Base-by-base conservation (phyloP, 2,329 filamentous ascomycete genomes). In the Exophiala bonariae region DNA sequence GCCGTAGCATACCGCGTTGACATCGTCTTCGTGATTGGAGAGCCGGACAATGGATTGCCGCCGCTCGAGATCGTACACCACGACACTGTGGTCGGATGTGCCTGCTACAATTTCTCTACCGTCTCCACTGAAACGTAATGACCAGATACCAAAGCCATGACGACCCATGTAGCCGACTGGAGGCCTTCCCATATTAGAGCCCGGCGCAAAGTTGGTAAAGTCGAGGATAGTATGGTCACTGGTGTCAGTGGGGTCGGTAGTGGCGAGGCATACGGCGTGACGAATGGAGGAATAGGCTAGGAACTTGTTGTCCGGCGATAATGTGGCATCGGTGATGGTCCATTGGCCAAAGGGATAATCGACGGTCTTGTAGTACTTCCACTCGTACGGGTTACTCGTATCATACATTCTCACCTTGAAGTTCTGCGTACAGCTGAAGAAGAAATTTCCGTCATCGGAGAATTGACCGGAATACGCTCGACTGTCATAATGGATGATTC, bases 371-470 rank as follows among this genome's bases (percentile, higher is more conserved):
- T 96, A 96, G 66, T 96, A 91, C 64, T 86, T 86, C 93, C 93
- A 99, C 56, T 90, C 81, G 67, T 93, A 95, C 0, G 92, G 90
- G 59, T 96, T 96, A 2, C 88, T 91, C 0, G 93, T 97, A 66
- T 97, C 92, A 68, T 97, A 99, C 88, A 99, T 91, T 43, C 91
- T 86, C 8, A 99, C 90, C 58, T 83, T 86, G 71, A 96, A 96
- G 67, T 97, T 91, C 67, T 96, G 89, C 8, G 86, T 87, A 61
- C 87, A 93, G 4, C 86, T 85, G 64, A 92, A 97, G 73, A 96
- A 97, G 73, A 97, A 97, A 67, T 96, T 95, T 19, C 93, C 93
- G 60, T 99, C 93, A 56, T 95, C 88, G 0, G 89, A 96, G 65
- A 97, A 99, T 64, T 97, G 92, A 1, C 93, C 93, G 3, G 89